Percentiles rank a stretch among this genome's conserved stretches.
These are phyloP conservation scores for Nicotiana undulata DNA, from an alignment of 257 asterid genomes.

Conservation along the genomic window DNA sequence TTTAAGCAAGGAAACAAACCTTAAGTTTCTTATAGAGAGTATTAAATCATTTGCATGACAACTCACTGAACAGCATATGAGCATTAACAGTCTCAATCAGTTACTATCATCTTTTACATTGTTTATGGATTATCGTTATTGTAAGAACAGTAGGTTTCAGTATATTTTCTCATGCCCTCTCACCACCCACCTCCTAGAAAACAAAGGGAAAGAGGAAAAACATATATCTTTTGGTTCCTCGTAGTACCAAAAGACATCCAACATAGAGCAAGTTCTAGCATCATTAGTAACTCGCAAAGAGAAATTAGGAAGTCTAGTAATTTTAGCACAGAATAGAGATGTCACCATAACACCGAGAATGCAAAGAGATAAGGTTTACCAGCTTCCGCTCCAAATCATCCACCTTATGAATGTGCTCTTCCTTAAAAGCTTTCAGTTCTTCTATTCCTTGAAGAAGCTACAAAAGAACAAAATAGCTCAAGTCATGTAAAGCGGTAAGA, in stretches of 20 bases:
- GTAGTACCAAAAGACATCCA: neutral
- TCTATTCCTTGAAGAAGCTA: slow-evolving; percentile 50
- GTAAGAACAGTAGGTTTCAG: neutral
- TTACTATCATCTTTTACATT: neutral
- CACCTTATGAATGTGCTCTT: slow-evolving; percentile 38
- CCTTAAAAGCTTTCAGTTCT: slow-evolving; percentile 45
- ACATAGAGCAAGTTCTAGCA: neutral
- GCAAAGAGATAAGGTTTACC: slow-evolving; percentile 33
- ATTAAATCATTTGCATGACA: neutral
- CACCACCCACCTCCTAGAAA: neutral
- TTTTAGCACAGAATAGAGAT: neutral
- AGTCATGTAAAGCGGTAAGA: neutral
- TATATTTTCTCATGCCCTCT: neutral
- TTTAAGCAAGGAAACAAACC: neutral
- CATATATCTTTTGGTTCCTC: neutral
- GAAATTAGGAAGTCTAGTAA: neutral
- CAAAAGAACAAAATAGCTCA: slow-evolving; percentile 5
- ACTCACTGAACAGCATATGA: neutral
- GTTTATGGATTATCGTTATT: neutral
- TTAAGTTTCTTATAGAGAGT: neutral
- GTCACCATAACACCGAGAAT: neutral
- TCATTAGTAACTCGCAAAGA: neutral
- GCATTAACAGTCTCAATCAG: neutral
- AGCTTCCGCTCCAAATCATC: slow-evolving; percentile 46
- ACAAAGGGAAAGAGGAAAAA: neutral